These are phyloP conservation scores for Phytophthora ohioensis DNA, from an alignment of 352 stramenopile species.

Conservation along the genomic window DNA sequence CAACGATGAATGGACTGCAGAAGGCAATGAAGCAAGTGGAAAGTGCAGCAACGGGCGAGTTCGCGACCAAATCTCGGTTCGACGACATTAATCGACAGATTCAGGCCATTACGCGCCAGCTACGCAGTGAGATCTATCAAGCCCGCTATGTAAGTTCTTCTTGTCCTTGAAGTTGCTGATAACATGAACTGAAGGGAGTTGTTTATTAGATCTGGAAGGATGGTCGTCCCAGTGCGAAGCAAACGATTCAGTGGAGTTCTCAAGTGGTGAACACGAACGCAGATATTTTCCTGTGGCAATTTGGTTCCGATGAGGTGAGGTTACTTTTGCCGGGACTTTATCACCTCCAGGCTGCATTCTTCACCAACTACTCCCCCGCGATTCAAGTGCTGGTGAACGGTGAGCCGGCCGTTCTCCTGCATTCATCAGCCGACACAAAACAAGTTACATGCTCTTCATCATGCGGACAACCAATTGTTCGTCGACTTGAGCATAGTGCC, in stretches of 20 bases:
- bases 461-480: constrained; percentile 10
- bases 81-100: constrained; percentile 50
- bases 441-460: constrained; percentile 8
- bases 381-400: constrained; percentile 73
- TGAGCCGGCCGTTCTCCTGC: constrained; percentile 50
- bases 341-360: constrained; percentile 76
- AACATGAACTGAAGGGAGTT: not conserved
- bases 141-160: constrained; percentile 69
- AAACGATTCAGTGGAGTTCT: constrained; percentile 73
- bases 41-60: constrained; percentile 36
- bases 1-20: constrained; percentile 37
- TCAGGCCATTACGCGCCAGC: constrained; percentile 52
- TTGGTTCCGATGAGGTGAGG: constrained; percentile 53
- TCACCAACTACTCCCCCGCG: constrained; percentile 61
- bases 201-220: constrained; percentile 81
- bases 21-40: constrained; percentile 37
- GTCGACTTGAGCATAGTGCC: constrained; percentile 62
- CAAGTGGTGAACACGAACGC: constrained; percentile 75
- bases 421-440: constrained; percentile 7
- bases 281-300: constrained; percentile 76
- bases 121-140: constrained; percentile 78
- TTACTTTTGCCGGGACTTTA: constrained; percentile 72
- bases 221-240: constrained; percentile 51
- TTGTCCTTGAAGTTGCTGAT: not conserved
- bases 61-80: constrained; percentile 42